Conservation (phyloP, 2,329 filamentous ascomycete genomes). For the Volutella citrinella region DNA sequence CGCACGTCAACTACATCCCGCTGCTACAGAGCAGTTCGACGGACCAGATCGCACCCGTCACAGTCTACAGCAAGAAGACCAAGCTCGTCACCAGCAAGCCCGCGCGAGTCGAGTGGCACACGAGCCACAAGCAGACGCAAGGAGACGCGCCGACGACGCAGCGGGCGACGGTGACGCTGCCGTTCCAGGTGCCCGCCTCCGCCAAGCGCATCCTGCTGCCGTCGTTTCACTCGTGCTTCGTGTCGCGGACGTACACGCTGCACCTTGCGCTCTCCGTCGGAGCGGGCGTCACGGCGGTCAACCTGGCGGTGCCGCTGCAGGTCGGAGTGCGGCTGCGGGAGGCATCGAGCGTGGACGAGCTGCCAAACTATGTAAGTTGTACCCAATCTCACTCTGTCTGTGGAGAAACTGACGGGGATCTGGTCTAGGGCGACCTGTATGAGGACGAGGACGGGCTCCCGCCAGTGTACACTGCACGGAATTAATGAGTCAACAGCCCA, state of each 20-base stretch:
- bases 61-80: neutral
- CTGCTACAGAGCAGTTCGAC: conserved; percentile 4
- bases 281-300: conserved; percentile 6
- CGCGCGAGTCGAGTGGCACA: neutral
- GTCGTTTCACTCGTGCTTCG: conserved; percentile 15
- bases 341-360: neutral
- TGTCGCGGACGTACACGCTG: conserved; percentile 12
- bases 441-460: too few species aligned
- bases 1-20: conserved; percentile 13
- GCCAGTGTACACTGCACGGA: too few species aligned
- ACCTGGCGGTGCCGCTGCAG: conserved; percentile 11
- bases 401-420: too few species aligned
- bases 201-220: conserved; percentile 14
- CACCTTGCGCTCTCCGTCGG: conserved; percentile 3
- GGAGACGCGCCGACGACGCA: conserved; percentile 2
- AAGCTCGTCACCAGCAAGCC: neutral
- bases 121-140: too few species aligned
- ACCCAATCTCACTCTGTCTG: too few species aligned
- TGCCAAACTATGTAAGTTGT: conserved; percentile 18
- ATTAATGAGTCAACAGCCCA: too few species aligned
- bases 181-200: conserved; percentile 6
- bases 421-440: too few species aligned
- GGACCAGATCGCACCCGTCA: neutral
- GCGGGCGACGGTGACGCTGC: conserved; percentile 5
- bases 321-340: conserved; percentile 4